Percentiles rank a stretch among this genome's conserved stretches.
phyloP scores from a whole-genome alignment of 495 filamentous ascomycete species.

The Penicillium odoratum region DNA sequence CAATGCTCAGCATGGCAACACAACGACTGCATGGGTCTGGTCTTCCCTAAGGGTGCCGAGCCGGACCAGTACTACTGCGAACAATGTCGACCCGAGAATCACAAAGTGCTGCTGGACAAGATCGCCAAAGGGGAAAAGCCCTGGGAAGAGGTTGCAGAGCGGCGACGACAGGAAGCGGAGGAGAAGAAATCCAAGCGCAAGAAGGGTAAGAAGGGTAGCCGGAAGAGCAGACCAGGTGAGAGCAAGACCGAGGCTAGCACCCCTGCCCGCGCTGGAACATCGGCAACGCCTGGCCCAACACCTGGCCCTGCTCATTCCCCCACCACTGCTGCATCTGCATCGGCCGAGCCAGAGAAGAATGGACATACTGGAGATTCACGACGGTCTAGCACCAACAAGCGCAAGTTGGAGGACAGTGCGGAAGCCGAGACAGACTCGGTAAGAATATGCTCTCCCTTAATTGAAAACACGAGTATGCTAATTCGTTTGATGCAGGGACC shows the following conservation, averaged over 20 bases:
- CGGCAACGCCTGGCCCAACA: constrained; percentile 35
- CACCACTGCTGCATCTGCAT: constrained; percentile 20
- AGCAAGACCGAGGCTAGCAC: constrained; percentile 38
- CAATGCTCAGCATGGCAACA: constrained; percentile 93
- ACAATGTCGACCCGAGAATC: constrained; percentile 78
- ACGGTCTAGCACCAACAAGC: constrained; percentile 41
- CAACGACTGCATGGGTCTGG: constrained; percentile 89
- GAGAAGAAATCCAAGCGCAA: constrained; percentile 50
- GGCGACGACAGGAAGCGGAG: constrained; percentile 51
- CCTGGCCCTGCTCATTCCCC: constrained; percentile 30
- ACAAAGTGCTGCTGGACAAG: constrained; percentile 70
- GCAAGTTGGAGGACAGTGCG: constrained; percentile 44
- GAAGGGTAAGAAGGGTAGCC: constrained; percentile 49
- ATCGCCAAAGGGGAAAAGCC: constrained; percentile 78
- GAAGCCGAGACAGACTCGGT: constrained; percentile 34
- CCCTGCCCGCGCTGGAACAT: constrained; percentile 32
- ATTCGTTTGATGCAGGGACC: constrained; percentile 32
- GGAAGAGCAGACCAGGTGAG: constrained; percentile 43
- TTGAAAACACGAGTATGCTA: constrained; percentile 7
- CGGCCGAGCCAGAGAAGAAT: constrained; percentile 37
- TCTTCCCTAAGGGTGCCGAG: constrained; percentile 69
- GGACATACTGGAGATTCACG: constrained; percentile 28
- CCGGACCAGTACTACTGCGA: constrained; percentile 88
- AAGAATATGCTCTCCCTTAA: constrained; percentile 9
- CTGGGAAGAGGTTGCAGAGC: constrained; percentile 69